Base-by-base conservation (phyloP, 1,139 yeast genomes). In the Geotrichum fermentans region DNA sequence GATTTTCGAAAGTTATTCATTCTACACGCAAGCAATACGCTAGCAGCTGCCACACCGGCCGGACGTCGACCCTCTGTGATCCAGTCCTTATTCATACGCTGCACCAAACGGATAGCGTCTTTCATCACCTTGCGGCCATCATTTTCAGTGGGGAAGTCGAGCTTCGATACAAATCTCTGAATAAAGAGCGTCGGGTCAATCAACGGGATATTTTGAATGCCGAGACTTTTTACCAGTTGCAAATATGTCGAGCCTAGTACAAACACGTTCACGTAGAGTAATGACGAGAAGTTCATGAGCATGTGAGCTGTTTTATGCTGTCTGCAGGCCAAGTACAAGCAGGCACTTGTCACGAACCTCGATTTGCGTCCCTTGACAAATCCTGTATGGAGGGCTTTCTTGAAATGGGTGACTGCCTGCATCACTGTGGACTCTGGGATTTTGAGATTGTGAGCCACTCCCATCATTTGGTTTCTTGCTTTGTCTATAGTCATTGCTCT, bases 41-140 rank as follows among this genome's bases (percentile, higher is more conserved):
- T 89, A 0, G 98, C 98, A 26, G 98, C 99, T 0, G 98, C 98
- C 46, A 92, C 79, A 61, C 99, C 98, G 0, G 98, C 97, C 0
- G 98, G 98, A 54, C 98, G 76, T 63, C 99, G 78, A 30, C 99
- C 99, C 65, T 88, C 95, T 62, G 83, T 86, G 56, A 92, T 85
- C 97, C 97, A 92, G 64, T 92, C 98, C 45, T 82, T 78, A 20
- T 90, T 76, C 99, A 92, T 92, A 58, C 96, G 74, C 61, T 81
- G 88, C 1, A 96, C 96, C 33, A 92, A 70, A 58, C 83, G 79
- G 7, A 82, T 82, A 0, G 98, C 97, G 65, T 94, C 98, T 50
- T 77, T 77, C 29, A 86, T 83, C 14, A 92, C 96, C 36, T 82
- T 76, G 16, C 66, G 59, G 38, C 64, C 68, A 20, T 46, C 50